Base-by-base conservation (phyloP, 2,329 filamentous ascomycete species). In the Pseudocercospora pini-densiflorae region DNA sequence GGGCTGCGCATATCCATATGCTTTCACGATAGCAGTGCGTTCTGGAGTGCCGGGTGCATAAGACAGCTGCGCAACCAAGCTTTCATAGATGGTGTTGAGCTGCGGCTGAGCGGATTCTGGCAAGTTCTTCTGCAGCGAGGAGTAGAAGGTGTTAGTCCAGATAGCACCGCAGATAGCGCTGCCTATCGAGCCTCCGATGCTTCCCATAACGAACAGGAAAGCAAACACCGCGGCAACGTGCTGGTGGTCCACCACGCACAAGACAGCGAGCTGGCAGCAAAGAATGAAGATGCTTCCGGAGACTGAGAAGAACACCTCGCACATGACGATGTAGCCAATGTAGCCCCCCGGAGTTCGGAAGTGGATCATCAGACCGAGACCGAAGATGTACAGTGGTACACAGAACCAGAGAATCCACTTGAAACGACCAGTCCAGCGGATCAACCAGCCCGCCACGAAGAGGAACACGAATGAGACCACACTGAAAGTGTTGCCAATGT, bases 1-100 rank as follows among this genome's bases (percentile, higher is more conserved):
- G 36, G 73, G 78, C 76, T 87, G 83, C 4, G 81, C 78, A 43
- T 82, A 80, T 0, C 79, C 82, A 64, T 86, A 87, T 0, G 84
- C 74, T 55, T 77, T 63, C 31, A 82, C 78, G 61, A 85, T 84
- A 2, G 78, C 84, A 19, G 77, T 67, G 12, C 84, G 75, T 27
- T 77, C 80, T 0, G 78, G 74, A 6, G 73, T 81, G 3, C 82
- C 80, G 10, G 82, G 71, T 0, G 78, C 71, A 66, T 84, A 86
- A 5, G 68, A 68, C 8, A 81, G 69, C 70, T 83, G 81, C 2
- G 68, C 71, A 0, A 63, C 64, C 10, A 82, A 62, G 21, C 76
- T 71, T 8, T 68, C 76, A 62, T 80, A 82, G 49, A 79, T 75
- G 83, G 75, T 71, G 27, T 63, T 62, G 33, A 62, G 59, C 23